phyloP scores from a whole-genome alignment of 2,329 filamentous ascomycete genomes.

The Aspergillus uvarum region DNA sequence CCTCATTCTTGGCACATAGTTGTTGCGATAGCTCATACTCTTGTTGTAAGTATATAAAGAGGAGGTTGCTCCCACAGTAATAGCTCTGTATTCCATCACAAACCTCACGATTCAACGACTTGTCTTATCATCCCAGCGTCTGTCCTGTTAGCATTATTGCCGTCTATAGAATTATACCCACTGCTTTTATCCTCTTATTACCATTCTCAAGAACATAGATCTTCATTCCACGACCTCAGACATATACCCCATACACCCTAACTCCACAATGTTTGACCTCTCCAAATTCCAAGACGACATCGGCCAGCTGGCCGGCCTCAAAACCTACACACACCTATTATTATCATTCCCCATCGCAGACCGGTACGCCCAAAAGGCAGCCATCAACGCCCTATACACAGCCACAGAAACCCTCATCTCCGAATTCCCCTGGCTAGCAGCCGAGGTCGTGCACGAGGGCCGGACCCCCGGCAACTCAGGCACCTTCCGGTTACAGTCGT shows the following conservation, averaged over 20 bases:
- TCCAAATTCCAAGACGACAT: slow-evolving; percentile 7
- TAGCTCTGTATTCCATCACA: too few species aligned
- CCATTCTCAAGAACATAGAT: too few species aligned
- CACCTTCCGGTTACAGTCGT: not conserved
- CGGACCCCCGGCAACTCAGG: not conserved
- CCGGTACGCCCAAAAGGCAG: not conserved
- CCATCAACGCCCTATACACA: not conserved
- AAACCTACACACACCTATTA: slow-evolving; percentile 8
- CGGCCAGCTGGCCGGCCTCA: slow-evolving; percentile 11
- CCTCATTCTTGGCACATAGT: too few species aligned
- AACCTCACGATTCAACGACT: too few species aligned
- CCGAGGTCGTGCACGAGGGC: not conserved
- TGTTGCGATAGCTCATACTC: too few species aligned
- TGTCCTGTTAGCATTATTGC: too few species aligned
- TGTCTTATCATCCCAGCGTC: too few species aligned
- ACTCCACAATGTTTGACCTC: not conserved
- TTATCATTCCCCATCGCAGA: slow-evolving; percentile 7
- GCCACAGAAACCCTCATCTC: not conserved
- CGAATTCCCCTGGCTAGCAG: not conserved
- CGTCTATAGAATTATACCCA: too few species aligned
- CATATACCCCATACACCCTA: not conserved
- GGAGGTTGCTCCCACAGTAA: too few species aligned
- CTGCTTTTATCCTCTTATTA: too few species aligned
- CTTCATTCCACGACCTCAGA: too few species aligned
- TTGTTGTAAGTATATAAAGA: too few species aligned